Percentiles rank a stretch among this genome's conserved stretches.
These are phyloP conservation scores for Eucalyptus camaldulensis DNA, from an alignment of 345 rosid genomes.

Conservation along the genomic window DNA sequence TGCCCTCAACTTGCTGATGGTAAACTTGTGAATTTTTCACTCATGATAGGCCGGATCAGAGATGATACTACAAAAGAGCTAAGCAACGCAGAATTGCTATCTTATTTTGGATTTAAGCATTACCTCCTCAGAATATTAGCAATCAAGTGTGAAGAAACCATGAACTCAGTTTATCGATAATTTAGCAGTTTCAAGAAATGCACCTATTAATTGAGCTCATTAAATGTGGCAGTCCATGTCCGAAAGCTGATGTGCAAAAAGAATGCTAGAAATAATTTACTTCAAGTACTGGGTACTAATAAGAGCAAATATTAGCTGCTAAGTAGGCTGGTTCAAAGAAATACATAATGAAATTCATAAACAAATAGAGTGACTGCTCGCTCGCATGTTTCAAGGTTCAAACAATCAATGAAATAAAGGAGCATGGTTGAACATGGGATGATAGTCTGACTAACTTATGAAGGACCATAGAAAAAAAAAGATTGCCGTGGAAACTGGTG, in stretches of 20 bases:
- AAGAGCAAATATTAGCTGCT: neutral
- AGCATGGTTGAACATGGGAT: neutral
- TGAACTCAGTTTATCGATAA: neutral
- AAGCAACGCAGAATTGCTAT: neutral
- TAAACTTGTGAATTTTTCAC: neutral
- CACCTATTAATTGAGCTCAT: neutral
- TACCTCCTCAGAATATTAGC: neutral
- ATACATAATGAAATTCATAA: neutral
- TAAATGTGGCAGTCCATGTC: neutral
- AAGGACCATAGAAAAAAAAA: neutral
- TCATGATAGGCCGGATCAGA: neutral
- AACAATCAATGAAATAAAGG: neutral
- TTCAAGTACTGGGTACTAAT: neutral
- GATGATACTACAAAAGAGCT: neutral
- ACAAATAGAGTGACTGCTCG: neutral
- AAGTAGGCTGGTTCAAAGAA: neutral
- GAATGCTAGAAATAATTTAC: too few species aligned
- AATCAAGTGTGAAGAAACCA: neutral
- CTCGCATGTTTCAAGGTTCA: neutral
- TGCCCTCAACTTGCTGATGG: neutral
- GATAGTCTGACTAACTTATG: neutral
- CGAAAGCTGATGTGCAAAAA: neutral
- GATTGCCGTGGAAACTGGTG: neutral
- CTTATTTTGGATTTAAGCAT: neutral
- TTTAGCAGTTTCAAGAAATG: neutral